These are phyloP conservation scores for Polyplosphaeria fusca DNA, from an alignment of 495 filamentous ascomycete species.

Conservation along the genomic window DNA sequence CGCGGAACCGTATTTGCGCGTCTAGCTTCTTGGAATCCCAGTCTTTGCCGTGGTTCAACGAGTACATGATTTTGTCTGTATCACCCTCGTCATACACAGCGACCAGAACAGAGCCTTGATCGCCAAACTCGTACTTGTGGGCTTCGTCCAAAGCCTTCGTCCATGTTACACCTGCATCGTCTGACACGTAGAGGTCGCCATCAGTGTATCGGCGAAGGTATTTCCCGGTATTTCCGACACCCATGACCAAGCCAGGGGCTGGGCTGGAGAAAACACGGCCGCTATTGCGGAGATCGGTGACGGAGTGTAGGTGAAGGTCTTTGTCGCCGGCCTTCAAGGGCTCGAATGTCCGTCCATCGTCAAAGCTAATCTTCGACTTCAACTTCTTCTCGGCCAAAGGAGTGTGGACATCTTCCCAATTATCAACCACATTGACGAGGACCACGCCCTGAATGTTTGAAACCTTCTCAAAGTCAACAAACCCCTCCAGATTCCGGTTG, in stretches of 20 bases:
- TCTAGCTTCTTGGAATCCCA: conserved; percentile 69
- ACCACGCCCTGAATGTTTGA: conserved; percentile 85
- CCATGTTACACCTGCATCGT: conserved; percentile 89
- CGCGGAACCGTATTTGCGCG: conserved; percentile 55
- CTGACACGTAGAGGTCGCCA: conserved; percentile 79
- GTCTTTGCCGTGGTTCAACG: conserved; percentile 73
- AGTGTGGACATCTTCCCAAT: conserved; percentile 70
- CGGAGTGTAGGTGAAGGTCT: conserved; percentile 80
- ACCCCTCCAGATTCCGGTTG: conserved; percentile 67
- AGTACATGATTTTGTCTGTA: conserved; percentile 71
- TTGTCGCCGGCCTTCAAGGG: conserved; percentile 56
- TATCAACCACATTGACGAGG: conserved; percentile 83
- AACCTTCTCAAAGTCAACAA: conserved; percentile 93
- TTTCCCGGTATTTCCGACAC: conserved; percentile 80
- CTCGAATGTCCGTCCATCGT: conserved; percentile 81
- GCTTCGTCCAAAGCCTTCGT: conserved; percentile 66
- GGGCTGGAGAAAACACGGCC: conserved; percentile 92
- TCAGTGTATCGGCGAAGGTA: conserved; percentile 62
- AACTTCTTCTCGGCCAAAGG: conserved; percentile 60
- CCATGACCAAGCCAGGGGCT: conserved; percentile 90
- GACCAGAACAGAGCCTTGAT: conserved; percentile 81
- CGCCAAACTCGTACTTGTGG: conserved; percentile 93
- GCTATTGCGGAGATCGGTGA: conserved; percentile 72
- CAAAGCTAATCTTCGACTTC: conserved; percentile 80
- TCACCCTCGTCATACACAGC: conserved; percentile 65